Conservation (phyloP, 805 yeast species). For the Wickerhamiella alocasiicola region DNA sequence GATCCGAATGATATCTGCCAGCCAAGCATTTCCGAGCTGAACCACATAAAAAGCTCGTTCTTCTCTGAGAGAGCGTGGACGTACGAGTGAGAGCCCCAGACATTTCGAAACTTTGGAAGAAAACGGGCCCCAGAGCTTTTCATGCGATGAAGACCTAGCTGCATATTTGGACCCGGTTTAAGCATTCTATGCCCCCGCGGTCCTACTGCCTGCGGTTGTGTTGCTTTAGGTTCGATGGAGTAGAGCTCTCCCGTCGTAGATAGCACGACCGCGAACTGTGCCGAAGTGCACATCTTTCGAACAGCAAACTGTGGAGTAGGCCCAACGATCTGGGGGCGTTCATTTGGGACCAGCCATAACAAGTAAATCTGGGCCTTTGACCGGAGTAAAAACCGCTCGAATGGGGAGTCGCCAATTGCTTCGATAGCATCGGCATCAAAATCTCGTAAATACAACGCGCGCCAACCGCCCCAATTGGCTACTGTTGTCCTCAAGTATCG, state of each 20-base stretch:
- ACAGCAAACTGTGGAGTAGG: conserved; percentile 8
- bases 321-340: conserved; percentile 8
- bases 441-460: conserved; percentile 3
- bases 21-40: conserved; percentile 7
- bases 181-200: conserved; percentile 4
- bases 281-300: conserved; percentile 1
- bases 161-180: neutral
- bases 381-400: conserved; percentile 6
- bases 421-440: conserved; percentile 1
- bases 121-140: conserved; percentile 4
- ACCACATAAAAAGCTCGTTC: conserved; percentile 8
- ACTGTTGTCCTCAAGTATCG: neutral
- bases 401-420: conserved; percentile 2
- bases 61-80: conserved; percentile 7
- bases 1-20: conserved; percentile 1
- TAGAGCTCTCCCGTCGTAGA: conserved; percentile 6
- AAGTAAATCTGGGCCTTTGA: conserved; percentile 8
- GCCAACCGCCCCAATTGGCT: conserved; percentile 9
- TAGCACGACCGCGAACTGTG: conserved; percentile 3
- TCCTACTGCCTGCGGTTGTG: conserved; percentile 3
- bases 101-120: conserved; percentile 3
- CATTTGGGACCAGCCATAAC: conserved; percentile 8
- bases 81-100: conserved; percentile 9
- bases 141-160: conserved; percentile 5
- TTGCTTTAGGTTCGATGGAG: conserved; percentile 3